phyloP scores from a whole-genome alignment of 768 basidiomycete species.

The Tulasnella sp. region DNA sequence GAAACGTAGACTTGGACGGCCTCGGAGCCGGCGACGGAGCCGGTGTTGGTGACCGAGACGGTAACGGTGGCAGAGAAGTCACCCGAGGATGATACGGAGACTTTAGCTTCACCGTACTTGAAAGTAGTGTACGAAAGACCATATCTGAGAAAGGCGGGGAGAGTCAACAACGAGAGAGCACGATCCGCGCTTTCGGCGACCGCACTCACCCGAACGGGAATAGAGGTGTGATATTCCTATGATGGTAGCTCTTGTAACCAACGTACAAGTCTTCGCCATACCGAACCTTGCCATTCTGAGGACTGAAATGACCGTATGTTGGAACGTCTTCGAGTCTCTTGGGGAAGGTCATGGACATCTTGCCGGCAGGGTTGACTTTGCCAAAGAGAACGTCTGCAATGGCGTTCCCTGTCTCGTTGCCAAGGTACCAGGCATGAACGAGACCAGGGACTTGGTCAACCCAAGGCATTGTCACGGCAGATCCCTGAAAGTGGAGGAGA shows the following conservation, averaged over 20 bases:
- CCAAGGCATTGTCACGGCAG: conserved; percentile 72
- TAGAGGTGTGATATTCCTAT: conserved; percentile 44
- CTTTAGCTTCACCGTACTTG: conserved; percentile 41
- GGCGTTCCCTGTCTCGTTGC: conserved; percentile 58
- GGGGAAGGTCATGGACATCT: conserved; percentile 56
- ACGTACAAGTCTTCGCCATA: conserved; percentile 21
- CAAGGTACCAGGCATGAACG: conserved; percentile 57
- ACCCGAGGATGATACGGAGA: conserved; percentile 22
- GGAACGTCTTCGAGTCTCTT: conserved; percentile 54
- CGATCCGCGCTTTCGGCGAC: not conserved
- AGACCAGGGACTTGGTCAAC: conserved; percentile 45
- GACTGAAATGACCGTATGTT: conserved; percentile 48
- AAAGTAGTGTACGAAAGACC: conserved; percentile 75
- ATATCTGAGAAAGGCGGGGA: conserved; percentile 36
- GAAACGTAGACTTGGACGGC: conserved; percentile 61
- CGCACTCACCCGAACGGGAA: conserved; percentile 57
- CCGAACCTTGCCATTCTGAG: conserved; percentile 45
- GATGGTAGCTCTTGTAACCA: conserved; percentile 60
- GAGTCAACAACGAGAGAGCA: conserved; percentile 23
- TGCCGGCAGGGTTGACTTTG: conserved; percentile 51
- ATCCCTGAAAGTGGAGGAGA: conserved; percentile 41
- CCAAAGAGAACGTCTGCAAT: conserved; percentile 61
- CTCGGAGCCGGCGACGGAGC: conserved; percentile 48
- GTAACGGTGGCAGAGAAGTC: conserved; percentile 35
- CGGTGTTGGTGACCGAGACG: conserved; percentile 49